Evolutionary conservation across 805 yeast genomes (phyloP).

Genomic region (Teunomyces atbi): DNA sequence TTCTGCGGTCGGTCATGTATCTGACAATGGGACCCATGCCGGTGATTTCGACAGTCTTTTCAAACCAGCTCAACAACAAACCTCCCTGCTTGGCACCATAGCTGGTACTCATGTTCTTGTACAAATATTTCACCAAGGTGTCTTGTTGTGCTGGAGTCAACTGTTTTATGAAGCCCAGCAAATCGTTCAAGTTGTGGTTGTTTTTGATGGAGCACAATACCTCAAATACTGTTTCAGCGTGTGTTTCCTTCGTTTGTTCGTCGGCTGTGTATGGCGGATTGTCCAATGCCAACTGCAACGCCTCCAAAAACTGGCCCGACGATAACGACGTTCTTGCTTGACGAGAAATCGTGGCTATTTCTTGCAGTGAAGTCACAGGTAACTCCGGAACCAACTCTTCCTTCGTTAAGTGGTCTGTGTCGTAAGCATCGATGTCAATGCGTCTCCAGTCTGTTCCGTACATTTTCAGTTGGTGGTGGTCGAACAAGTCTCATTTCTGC

Average conservation of each 20-base stretch:
- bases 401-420: constrained; percentile 70
- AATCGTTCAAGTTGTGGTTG: constrained; percentile 65
- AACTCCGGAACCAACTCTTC: constrained; percentile 61
- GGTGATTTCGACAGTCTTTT: constrained; percentile 75
- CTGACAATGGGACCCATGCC: constrained; percentile 91
- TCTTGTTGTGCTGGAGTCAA: constrained; percentile 69
- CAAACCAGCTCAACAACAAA: constrained; percentile 84
- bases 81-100: constrained; percentile 88
- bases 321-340: constrained; percentile 63
- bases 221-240: constrained; percentile 57
- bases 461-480: background rate
- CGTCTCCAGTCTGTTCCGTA: constrained; percentile 71
- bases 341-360: constrained; percentile 52
- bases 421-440: constrained; percentile 89
- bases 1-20: constrained; percentile 80
- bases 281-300: constrained; percentile 60
- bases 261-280: constrained; percentile 84
- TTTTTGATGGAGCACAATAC: constrained; percentile 52
- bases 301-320: constrained; percentile 69
- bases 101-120: constrained; percentile 76
- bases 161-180: constrained; percentile 55
- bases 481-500: background rate
- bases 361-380: constrained; percentile 43
- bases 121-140: constrained; percentile 76
- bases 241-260: constrained; percentile 48